A percentile compares a stretch with the other conserved stretches of the same genome.
phyloP scores from a whole-genome alignment of 202 grass and related monocot genomes.

The Hordeum pubiflorum region DNA sequence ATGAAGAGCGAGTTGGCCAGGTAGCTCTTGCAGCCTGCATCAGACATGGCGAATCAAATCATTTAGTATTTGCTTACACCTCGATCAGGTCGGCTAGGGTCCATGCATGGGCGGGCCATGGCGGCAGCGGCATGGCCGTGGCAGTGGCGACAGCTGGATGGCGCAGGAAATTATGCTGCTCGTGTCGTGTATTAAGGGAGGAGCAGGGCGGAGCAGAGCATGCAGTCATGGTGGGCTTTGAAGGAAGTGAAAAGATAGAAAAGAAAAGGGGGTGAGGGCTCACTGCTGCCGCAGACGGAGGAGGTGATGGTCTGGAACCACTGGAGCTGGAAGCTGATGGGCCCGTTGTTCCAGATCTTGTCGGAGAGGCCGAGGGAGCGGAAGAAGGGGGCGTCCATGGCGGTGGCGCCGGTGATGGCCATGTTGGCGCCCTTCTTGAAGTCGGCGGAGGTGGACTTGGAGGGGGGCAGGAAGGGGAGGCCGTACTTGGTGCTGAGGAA shows the following conservation, averaged over 20 bases:
- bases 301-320: constrained; percentile 62
- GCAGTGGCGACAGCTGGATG: neutral
- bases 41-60: neutral
- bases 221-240: neutral
- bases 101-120: neutral
- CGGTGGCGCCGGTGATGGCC: constrained; percentile 75
- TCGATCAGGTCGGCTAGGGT: too few relatives aligned
- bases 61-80: too few relatives aligned
- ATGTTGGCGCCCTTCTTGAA: constrained; percentile 84
- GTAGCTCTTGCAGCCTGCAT: constrained; percentile 58
- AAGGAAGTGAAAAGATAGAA: neutral
- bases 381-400: constrained; percentile 76
- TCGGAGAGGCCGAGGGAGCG: constrained; percentile 51
- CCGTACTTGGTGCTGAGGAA: constrained; percentile 56
- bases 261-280: neutral
- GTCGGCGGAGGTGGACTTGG: constrained; percentile 50
- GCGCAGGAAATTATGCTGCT: neutral
- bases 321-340: constrained; percentile 64
- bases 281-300: constrained; percentile 42
- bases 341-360: constrained; percentile 79
- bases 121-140: neutral
- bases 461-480: constrained; percentile 65
- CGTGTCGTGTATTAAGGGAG: too few relatives aligned
- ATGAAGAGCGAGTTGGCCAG: constrained; percentile 55
- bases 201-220: neutral